Conservation (phyloP, 345 rosid genomes). For the Melaleuca quinquenervia region DNA sequence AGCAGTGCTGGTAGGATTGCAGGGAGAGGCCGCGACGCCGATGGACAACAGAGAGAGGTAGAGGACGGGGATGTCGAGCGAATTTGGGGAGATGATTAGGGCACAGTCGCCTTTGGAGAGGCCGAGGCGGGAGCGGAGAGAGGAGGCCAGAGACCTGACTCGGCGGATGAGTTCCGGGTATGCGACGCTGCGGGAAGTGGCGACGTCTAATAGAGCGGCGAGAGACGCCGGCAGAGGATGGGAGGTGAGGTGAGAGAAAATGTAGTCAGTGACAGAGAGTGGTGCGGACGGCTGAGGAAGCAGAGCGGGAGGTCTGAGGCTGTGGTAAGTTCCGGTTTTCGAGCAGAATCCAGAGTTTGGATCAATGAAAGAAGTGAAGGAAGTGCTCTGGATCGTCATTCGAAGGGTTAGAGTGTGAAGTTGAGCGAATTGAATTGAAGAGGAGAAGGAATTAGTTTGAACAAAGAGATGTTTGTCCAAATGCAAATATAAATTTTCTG, state of each 20-base stretch:
- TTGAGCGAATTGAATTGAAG: background rate
- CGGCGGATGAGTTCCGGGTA: constrained; percentile 28
- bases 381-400: constrained; percentile 1
- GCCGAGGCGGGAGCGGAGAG: constrained; percentile 14
- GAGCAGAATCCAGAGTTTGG: constrained; percentile 27
- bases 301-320: constrained; percentile 20
- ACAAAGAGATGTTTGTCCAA: background rate
- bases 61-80: constrained; percentile 37
- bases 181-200: constrained; percentile 18
- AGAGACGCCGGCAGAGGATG: constrained; percentile 19
- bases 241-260: constrained; percentile 25
- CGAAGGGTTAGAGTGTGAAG: background rate
- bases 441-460: background rate
- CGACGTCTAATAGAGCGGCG: constrained; percentile 30
- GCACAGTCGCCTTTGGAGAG: constrained; percentile 39
- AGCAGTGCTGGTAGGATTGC: constrained; percentile 28
- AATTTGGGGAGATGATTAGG: constrained; percentile 30
- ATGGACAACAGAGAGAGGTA: constrained; percentile 39
- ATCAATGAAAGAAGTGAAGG: constrained; percentile 3
- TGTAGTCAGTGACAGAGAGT: constrained; percentile 24
- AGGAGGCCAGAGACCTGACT: constrained; percentile 11
- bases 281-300: constrained; percentile 20
- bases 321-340: constrained; percentile 21
- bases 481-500: background rate
- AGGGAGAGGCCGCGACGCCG: constrained; percentile 43